These are phyloP conservation scores for Areca catechu DNA, from an alignment of 176 grass and related monocot genomes.

Conservation along the genomic window DNA sequence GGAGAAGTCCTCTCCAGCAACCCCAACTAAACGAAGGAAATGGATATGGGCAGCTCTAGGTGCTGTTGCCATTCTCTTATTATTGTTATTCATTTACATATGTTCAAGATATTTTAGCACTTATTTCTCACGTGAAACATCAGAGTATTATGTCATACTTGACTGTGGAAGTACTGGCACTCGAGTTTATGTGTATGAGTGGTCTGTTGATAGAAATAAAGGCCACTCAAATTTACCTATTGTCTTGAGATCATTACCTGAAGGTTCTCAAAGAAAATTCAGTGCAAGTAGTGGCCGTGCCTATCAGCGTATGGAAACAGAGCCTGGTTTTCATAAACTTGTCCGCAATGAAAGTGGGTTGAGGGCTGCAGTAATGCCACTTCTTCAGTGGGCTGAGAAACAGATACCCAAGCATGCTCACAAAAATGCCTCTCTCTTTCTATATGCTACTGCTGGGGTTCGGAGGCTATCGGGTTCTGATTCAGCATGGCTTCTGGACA, in stretches of 20 bases:
- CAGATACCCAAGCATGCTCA: slow-evolving; percentile 70
- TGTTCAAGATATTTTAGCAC: slow-evolving; percentile 59
- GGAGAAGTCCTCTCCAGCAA: slow-evolving; percentile 63
- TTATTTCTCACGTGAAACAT: slow-evolving; percentile 54
- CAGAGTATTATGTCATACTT: slow-evolving; percentile 94
- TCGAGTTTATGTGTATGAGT: slow-evolving; percentile 85
- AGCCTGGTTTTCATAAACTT: slow-evolving; percentile 90
- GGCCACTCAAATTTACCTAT: slow-evolving; percentile 53
- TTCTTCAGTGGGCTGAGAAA: slow-evolving; percentile 83
- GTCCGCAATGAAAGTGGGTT: slow-evolving; percentile 74
- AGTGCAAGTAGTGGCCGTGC: slow-evolving; percentile 57
- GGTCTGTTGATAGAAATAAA: slow-evolving; percentile 62
- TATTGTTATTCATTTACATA: slow-evolving; percentile 49
- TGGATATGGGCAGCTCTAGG: slow-evolving; percentile 40
- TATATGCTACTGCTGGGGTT: slow-evolving; percentile 93
- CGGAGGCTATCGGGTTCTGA: slow-evolving; percentile 75
- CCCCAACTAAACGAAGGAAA: slow-evolving; percentile 78
- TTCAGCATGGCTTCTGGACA: slow-evolving; percentile 88
- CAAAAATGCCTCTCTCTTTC: slow-evolving; percentile 69
- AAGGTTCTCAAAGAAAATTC: slow-evolving; percentile 59
- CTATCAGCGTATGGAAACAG: slow-evolving; percentile 96
- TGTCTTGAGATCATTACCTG: slow-evolving; percentile 60
- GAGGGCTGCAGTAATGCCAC: slow-evolving; percentile 69
- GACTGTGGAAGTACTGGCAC: slow-evolving; percentile 97
- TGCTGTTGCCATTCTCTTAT: slow-evolving; percentile 33